These are phyloP conservation scores for Tylopilus intermedius DNA, from an alignment of 768 basidiomycete species.

Conservation along the genomic window DNA sequence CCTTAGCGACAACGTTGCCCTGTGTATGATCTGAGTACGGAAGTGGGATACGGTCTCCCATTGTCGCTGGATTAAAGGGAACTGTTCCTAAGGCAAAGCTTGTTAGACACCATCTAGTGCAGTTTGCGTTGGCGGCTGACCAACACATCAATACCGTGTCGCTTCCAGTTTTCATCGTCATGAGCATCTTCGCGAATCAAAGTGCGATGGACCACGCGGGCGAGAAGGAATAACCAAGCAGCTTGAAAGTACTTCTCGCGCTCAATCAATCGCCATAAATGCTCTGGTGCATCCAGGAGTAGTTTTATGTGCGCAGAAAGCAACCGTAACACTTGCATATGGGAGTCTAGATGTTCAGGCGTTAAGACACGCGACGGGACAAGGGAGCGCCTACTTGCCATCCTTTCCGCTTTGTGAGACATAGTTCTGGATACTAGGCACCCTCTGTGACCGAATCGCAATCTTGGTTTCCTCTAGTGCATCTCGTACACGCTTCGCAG, in stretches of 20 bases:
- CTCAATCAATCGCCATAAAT: conserved; percentile 85
- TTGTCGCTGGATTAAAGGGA: conserved; percentile 85
- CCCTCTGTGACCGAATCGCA: conserved; percentile 46
- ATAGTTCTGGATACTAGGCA: conserved; percentile 41
- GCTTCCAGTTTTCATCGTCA: conserved; percentile 57
- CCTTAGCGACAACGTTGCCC: conserved; percentile 78
- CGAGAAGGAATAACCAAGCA: conserved; percentile 81
- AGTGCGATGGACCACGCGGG: conserved; percentile 78
- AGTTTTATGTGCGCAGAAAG: conserved; percentile 87
- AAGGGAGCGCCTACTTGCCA: conserved; percentile 32
- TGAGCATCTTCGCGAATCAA: conserved; percentile 60
- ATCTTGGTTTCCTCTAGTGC: conserved; percentile 60
- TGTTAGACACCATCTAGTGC: neutral
- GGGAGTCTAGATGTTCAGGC: conserved; percentile 44
- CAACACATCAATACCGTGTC: conserved; percentile 56
- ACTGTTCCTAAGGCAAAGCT: conserved; percentile 55
- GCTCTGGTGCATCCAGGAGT: conserved; percentile 88
- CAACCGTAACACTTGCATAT: conserved; percentile 63
- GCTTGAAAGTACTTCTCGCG: conserved; percentile 75
- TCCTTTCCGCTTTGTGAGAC: conserved; percentile 35
- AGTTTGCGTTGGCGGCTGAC: conserved; percentile 35
- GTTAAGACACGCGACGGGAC: neutral
- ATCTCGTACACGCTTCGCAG: conserved; percentile 59
- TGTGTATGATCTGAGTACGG: conserved; percentile 82
- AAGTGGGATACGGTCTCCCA: conserved; percentile 90